A percentile compares a stretch with the other conserved stretches of the same genome.
Evolutionary conservation across 257 asterid species (phyloP).

Genomic region (Mitragyna speciosa): DNA sequence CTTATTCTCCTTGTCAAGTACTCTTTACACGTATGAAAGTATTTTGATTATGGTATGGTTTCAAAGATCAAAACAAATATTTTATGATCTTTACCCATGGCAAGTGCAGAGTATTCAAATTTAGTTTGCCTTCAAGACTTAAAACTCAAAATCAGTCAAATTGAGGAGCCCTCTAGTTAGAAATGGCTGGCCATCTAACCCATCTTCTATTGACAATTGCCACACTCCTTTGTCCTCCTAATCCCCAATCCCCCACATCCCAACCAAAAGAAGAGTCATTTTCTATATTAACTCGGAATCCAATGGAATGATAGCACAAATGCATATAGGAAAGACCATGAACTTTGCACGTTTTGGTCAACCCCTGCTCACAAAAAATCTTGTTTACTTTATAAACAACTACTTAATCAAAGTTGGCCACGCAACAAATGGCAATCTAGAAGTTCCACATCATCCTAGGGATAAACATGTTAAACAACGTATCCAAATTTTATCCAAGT

Average conservation of each 20-base stretch:
- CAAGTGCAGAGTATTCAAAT: background rate
- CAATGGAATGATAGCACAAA: background rate
- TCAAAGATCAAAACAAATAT: background rate
- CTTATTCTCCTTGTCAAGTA: background rate
- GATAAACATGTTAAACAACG: constrained; percentile 21
- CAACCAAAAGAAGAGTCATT: background rate
- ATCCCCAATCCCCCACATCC: background rate
- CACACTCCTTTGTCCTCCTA: constrained; percentile 3
- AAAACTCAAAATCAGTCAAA: background rate
- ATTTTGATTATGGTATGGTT: background rate
- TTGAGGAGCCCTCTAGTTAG: background rate
- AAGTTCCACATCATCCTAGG: constrained; percentile 18
- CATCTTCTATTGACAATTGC: constrained; percentile 2
- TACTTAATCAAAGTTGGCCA: background rate
- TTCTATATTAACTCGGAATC: background rate
- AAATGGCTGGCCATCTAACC: constrained; percentile 4
- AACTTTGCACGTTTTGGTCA: background rate
- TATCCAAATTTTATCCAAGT: too few species aligned
- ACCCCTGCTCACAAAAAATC: background rate
- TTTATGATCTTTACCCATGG: background rate
- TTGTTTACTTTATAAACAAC: background rate
- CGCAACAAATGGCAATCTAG: constrained; percentile 12
- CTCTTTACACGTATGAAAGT: background rate
- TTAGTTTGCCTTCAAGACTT: background rate
- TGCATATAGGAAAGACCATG: background rate